Conservation (phyloP, 768 basidiomycete genomes). For the Russula emetica region DNA sequence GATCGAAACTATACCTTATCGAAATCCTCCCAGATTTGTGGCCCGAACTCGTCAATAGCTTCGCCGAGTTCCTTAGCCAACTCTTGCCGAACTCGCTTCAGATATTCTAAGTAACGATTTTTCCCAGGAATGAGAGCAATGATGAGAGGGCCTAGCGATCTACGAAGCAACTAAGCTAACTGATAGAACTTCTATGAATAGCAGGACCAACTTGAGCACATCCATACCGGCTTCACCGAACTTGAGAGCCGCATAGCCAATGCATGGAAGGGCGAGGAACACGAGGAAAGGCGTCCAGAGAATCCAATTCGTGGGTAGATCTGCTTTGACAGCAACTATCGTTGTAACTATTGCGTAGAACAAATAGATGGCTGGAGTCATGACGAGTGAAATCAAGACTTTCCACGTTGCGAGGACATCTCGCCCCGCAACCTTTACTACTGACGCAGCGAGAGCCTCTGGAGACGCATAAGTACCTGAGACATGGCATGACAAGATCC, state of each 20-base stretch:
- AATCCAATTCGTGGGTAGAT: slow-evolving; percentile 56
- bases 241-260: slow-evolving; percentile 90
- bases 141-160: slow-evolving; percentile 87
- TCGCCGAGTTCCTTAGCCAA: slow-evolving; percentile 80
- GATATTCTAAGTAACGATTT: slow-evolving; percentile 67
- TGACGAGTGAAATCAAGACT: slow-evolving; percentile 83
- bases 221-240: slow-evolving; percentile 98
- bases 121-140: slow-evolving; percentile 86
- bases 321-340: slow-evolving; percentile 62
- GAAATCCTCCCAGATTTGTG: slow-evolving; percentile 81
- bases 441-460: slow-evolving; percentile 95
- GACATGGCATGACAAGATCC: background rate
- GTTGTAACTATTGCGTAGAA: slow-evolving; percentile 82
- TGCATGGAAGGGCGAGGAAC: slow-evolving; percentile 68
- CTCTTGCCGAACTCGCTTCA: slow-evolving; percentile 66
- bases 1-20: slow-evolving; percentile 51
- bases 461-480: slow-evolving; percentile 13
- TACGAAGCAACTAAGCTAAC: slow-evolving; percentile 33
- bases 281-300: slow-evolving; percentile 74
- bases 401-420: slow-evolving; percentile 98
- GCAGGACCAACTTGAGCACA: slow-evolving; percentile 74
- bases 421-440: slow-evolving; percentile 88
- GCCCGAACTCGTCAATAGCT: slow-evolving; percentile 83
- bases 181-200: slow-evolving; percentile 11
- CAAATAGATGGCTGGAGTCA: slow-evolving; percentile 79